A percentile compares a stretch with the other conserved stretches of the same genome.
phyloP scores from a whole-genome alignment of 495 filamentous ascomycete species.

The Astrocystis sublimbata region DNA sequence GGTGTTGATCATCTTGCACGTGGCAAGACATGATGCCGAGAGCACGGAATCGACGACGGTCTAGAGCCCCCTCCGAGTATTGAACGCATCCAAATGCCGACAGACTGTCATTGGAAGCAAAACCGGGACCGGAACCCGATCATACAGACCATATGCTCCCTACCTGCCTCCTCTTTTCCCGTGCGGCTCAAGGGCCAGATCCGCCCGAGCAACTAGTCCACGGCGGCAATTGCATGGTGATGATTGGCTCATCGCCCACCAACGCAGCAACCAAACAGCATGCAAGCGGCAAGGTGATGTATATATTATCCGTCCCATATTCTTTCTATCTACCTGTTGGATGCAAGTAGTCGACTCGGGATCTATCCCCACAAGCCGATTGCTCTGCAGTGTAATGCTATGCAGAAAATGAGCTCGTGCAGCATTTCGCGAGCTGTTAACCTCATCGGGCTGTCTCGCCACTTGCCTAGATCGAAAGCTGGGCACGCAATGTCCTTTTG shows the following conservation, averaged over 20 bases:
- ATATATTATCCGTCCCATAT: not conserved
- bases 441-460: not conserved
- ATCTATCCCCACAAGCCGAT: too few relatives aligned
- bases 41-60: not conserved
- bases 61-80: not conserved
- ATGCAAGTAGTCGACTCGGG: too few relatives aligned
- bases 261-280: not conserved
- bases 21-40: not conserved
- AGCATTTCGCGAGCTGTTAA: not conserved
- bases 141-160: not conserved
- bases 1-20: not conserved
- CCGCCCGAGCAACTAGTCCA: not conserved
- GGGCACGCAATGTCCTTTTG: not conserved
- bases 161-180: not conserved
- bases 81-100: not conserved
- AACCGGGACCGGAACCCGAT: conserved; percentile 1
- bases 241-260: not conserved
- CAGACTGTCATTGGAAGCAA: not conserved
- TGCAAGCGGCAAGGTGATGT: not conserved
- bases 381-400: not conserved
- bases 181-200: conserved; percentile 4
- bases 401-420: not conserved
- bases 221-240: conserved; percentile 5
- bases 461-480: not conserved
- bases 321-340: not conserved